phyloP scores from a whole-genome alignment of 768 basidiomycete genomes.

The Mycena polygramma region DNA sequence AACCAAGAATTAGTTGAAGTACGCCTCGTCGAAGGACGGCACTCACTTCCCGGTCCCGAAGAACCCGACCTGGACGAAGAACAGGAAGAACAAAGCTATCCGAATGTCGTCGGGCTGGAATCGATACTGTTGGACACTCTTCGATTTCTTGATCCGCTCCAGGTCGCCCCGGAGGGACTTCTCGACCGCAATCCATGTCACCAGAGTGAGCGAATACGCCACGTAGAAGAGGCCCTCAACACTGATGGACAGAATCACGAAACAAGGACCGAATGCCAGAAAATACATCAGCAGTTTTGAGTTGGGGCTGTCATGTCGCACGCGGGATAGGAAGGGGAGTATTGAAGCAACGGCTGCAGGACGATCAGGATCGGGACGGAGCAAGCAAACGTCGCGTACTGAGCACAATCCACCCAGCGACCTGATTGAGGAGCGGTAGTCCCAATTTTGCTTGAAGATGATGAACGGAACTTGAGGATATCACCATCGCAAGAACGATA shows the following conservation, averaged over 20 bases:
- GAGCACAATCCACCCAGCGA: conserved; percentile 74
- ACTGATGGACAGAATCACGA: conserved; percentile 85
- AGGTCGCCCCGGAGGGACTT: conserved; percentile 42
- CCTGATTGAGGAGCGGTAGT: conserved; percentile 71
- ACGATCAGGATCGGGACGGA: not conserved
- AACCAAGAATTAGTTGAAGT: not conserved
- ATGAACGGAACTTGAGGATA: conserved; percentile 70
- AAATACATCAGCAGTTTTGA: conserved; percentile 74
- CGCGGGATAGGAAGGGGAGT: conserved; percentile 61
- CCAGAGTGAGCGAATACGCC: conserved; percentile 72
- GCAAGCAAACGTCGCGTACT: conserved; percentile 52
- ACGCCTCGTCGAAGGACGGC: not conserved
- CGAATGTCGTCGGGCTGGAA: conserved; percentile 75
- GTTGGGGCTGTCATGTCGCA: conserved; percentile 52
- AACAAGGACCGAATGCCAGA: conserved; percentile 80
- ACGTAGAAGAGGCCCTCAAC: conserved; percentile 86
- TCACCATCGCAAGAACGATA: conserved; percentile 59
- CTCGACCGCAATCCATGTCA: conserved; percentile 80
- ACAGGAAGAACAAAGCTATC: conserved; percentile 85
- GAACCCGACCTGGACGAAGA: conserved; percentile 89
- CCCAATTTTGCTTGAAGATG: conserved; percentile 77
- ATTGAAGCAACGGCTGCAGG: conserved; percentile 61
- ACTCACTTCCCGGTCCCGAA: conserved; percentile 89
- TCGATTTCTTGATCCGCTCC: conserved; percentile 34
- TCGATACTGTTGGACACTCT: conserved; percentile 46